Evolutionary conservation across 176 grass and related monocot genomes (phyloP).

Genomic region (Oryza glaberrima): DNA sequence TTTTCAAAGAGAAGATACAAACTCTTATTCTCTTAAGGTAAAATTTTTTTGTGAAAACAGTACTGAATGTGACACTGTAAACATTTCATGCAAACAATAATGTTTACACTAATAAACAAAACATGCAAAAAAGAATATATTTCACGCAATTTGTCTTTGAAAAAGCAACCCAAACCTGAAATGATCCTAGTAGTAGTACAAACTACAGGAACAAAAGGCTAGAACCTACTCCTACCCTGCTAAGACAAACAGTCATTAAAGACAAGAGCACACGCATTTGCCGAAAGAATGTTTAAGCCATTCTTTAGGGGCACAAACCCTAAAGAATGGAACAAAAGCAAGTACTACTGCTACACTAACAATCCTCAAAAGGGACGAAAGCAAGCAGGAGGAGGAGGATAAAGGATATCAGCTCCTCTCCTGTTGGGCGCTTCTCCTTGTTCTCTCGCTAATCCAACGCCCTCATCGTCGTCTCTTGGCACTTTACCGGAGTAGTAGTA

Average conservation of each 20-base stretch:
- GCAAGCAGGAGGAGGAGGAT: background rate
- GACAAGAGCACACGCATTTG: conserved; percentile 63
- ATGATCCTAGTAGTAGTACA: background rate
- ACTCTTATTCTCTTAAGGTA: background rate
- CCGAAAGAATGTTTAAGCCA: conserved; percentile 58
- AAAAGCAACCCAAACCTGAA: background rate
- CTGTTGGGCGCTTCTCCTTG: conserved; percentile 70
- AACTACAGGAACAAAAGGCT: conserved; percentile 24
- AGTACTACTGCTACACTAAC: conserved; percentile 2
- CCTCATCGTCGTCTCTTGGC: background rate
- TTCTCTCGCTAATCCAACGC: conserved; percentile 27
- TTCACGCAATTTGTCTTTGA: background rate
- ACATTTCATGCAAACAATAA: too few species aligned
- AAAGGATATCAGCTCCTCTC: conserved; percentile 32
- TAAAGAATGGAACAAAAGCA: conserved; percentile 56
- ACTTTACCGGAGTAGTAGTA: background rate
- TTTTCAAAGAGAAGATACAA: too few species aligned
- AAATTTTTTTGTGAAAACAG: background rate
- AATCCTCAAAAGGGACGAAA: conserved; percentile 90
- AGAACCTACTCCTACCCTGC: conserved; percentile 24
- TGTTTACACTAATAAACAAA: background rate
- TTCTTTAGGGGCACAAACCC: conserved; percentile 56
- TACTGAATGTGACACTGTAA: too few species aligned
- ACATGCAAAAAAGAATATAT: background rate
- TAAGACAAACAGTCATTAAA: conserved; percentile 51